Percentiles rank a stretch among this genome's conserved stretches.
Conservation (phyloP, 2,329 filamentous ascomycete genomes). For the Lasiodiplodia citricola region DNA sequence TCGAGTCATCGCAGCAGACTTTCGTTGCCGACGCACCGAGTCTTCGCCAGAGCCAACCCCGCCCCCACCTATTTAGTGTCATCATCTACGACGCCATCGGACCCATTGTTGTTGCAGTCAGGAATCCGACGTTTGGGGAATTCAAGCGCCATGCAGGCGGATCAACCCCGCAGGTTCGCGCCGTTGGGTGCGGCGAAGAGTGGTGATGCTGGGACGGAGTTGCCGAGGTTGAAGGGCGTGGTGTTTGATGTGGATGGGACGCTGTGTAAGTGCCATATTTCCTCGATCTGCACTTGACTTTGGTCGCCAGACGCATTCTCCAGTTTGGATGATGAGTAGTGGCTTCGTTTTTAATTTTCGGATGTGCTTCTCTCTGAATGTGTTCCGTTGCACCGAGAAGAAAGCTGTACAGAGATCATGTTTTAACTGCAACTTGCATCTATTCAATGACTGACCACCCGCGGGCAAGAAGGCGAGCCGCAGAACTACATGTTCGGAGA, state of each 20-base stretch:
- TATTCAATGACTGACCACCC: background rate
- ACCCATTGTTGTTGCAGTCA: background rate
- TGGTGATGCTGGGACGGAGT: conserved; percentile 36
- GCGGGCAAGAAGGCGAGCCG: conserved; percentile 66
- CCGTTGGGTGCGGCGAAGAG: conserved; percentile 49
- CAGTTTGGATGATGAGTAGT: background rate
- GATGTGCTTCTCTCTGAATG: background rate
- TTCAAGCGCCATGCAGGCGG: background rate
- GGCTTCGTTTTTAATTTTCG: background rate
- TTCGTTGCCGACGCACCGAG: background rate
- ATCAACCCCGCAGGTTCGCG: conserved; percentile 54
- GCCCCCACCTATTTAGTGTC: background rate
- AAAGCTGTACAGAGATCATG: too few species aligned
- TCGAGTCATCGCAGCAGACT: background rate
- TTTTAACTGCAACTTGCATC: too few species aligned
- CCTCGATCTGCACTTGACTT: background rate
- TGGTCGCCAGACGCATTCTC: background rate
- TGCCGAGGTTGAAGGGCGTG: conserved; percentile 60
- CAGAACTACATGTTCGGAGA: conserved; percentile 95
- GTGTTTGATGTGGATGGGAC: conserved; percentile 97
- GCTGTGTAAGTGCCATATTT: conserved; percentile 67
- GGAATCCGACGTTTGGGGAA: background rate
- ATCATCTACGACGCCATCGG: background rate
- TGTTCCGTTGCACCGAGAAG: too few species aligned
- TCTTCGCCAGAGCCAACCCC: background rate